Evolutionary conservation across 768 basidiomycete genomes (phyloP).

Genomic region (Pholiota microspora): DNA sequence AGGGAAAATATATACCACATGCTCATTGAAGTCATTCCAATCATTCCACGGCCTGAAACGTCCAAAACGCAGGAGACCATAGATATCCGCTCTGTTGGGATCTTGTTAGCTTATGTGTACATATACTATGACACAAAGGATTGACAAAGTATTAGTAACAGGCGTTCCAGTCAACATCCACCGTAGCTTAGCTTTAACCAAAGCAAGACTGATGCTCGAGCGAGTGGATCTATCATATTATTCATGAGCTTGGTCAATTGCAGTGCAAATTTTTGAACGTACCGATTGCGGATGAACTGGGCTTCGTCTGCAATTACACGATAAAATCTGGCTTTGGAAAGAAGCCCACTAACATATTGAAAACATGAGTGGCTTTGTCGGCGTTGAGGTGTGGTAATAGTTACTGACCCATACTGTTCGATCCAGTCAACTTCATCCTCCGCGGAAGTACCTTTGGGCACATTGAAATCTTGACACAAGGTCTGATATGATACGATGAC

Average conservation of each 20-base stretch:
- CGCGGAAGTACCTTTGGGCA: slow-evolving; percentile 45
- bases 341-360: slow-evolving; percentile 41
- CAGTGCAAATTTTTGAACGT: not conserved
- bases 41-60: slow-evolving; percentile 70
- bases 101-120: not conserved
- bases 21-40: slow-evolving; percentile 63
- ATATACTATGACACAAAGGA: not conserved
- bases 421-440: slow-evolving; percentile 51
- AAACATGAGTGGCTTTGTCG: not conserved
- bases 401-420: slow-evolving; percentile 43
- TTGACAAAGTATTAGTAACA: slow-evolving; percentile 67
- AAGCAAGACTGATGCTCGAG: slow-evolving; percentile 55
- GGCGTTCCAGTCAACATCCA: slow-evolving; percentile 84
- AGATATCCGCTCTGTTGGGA: slow-evolving; percentile 56
- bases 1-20: slow-evolving; percentile 39
- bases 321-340: slow-evolving; percentile 63
- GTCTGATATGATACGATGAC: slow-evolving; percentile 80
- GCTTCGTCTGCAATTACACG: slow-evolving; percentile 79
- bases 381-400: not conserved
- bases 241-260: not conserved
- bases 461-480: slow-evolving; percentile 54
- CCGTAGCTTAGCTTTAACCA: slow-evolving; percentile 61
- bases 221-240: slow-evolving; percentile 43
- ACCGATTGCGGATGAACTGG: slow-evolving; percentile 72
- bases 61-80: slow-evolving; percentile 69